phyloP scores from a whole-genome alignment of 192 early-diverging fungal genomes.

The Phycomyces blakesleeanus region DNA sequence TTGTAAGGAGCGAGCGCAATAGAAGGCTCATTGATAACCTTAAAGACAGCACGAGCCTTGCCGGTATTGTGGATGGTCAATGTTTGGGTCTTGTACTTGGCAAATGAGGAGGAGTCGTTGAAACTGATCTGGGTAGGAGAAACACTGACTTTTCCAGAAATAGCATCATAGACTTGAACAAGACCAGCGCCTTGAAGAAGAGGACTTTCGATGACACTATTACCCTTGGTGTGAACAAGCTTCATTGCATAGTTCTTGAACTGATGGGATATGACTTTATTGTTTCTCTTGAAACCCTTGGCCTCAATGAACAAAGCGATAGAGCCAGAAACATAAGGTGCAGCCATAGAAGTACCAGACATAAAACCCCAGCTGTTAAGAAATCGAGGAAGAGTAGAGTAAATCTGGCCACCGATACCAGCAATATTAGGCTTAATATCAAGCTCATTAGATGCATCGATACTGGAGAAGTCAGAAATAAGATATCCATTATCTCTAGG shows the following conservation, averaged over 20 bases:
- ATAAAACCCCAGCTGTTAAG: constrained; percentile 49
- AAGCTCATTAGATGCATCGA: constrained; percentile 58
- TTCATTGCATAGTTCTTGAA: constrained; percentile 32
- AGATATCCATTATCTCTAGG: constrained; percentile 38
- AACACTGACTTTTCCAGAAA: constrained; percentile 32
- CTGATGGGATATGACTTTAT: constrained; percentile 27
- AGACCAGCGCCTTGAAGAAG: constrained; percentile 54
- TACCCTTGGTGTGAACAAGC: constrained; percentile 8
- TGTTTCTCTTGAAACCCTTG: constrained; percentile 25
- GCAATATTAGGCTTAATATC: constrained; percentile 54
- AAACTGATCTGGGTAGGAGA: constrained; percentile 47
- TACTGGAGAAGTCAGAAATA: constrained; percentile 64
- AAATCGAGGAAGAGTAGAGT: constrained; percentile 47
- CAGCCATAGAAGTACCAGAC: constrained; percentile 91
- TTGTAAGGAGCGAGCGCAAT: constrained; percentile 41
- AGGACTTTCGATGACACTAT: constrained; percentile 20
- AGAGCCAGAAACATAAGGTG: constrained; percentile 76
- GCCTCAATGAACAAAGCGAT: constrained; percentile 44
- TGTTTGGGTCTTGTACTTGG: constrained; percentile 19
- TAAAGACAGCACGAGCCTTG: constrained; percentile 33
- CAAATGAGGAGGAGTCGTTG: constrained; percentile 41
- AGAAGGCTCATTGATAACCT: constrained; percentile 35
- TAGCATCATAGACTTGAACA: constrained; percentile 44
- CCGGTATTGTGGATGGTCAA: constrained; percentile 47
- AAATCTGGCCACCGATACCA: constrained; percentile 55